phyloP scores from a whole-genome alignment of 2,329 filamentous ascomycete species.

The Exophiala sp. region DNA sequence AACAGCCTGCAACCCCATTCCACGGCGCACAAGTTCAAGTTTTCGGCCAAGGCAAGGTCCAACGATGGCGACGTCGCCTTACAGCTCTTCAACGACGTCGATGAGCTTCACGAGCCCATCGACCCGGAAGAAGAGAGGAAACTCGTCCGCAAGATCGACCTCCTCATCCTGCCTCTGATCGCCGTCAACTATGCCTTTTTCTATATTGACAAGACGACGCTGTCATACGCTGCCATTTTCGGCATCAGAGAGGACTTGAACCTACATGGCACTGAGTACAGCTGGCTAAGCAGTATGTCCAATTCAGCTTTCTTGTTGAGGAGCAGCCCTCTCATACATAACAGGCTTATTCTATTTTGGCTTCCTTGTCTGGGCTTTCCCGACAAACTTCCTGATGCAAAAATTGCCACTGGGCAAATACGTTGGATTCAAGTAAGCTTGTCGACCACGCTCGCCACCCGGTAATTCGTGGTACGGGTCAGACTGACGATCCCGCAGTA shows the following conservation, averaged over 20 bases:
- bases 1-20: conserved; percentile 14
- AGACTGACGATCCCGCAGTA: conserved; percentile 16
- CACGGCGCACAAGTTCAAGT: conserved; percentile 21
- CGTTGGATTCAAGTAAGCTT: conserved; percentile 43
- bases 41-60: conserved; percentile 21
- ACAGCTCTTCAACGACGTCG: conserved; percentile 45
- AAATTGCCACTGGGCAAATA: conserved; percentile 61
- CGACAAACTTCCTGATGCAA: conserved; percentile 61
- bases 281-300: conserved; percentile 48
- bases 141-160: conserved; percentile 52
- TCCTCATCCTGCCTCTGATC: conserved; percentile 54
- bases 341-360: conserved; percentile 42
- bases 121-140: conserved; percentile 44
- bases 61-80: conserved; percentile 47
- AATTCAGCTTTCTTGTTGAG: conserved; percentile 42
- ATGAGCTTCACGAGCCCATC: conserved; percentile 44
- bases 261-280: conserved; percentile 41
- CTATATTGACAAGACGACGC: conserved; percentile 39
- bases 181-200: conserved; percentile 51
- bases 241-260: conserved; percentile 55
- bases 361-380: conserved; percentile 57
- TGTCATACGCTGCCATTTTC: conserved; percentile 57
- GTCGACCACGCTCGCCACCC: conserved; percentile 40
- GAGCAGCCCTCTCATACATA: conserved; percentile 39
- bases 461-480: conserved; percentile 36